Percentiles rank a stretch among this genome's conserved stretches.
Conservation (phyloP, 306 rosid genomes). For the Gleditsia sinensis region DNA sequence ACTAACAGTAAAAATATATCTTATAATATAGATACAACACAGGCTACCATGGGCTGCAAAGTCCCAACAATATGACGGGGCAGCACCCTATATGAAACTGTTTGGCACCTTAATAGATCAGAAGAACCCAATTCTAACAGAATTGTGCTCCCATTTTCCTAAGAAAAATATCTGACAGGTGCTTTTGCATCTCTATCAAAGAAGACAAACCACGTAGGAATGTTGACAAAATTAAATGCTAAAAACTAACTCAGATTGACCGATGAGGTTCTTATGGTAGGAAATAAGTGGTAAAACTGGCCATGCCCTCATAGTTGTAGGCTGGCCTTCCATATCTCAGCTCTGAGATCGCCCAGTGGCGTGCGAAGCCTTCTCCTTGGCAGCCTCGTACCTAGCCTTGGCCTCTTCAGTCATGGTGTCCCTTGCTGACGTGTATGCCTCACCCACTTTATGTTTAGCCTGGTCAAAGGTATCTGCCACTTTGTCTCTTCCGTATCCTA, state of each 20-base stretch:
- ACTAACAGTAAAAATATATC: background rate
- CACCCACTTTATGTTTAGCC: slow-evolving; percentile 32
- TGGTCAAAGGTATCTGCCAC: slow-evolving; percentile 25
- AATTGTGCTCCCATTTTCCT: too few relatives aligned
- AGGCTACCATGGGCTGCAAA: background rate
- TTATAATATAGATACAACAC: background rate
- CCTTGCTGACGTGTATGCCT: slow-evolving; percentile 28
- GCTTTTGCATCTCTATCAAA: slow-evolving; percentile 12
- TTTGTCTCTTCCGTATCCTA: slow-evolving; percentile 24
- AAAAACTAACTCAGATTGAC: slow-evolving; percentile 3
- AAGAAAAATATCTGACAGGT: background rate
- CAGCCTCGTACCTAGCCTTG: slow-evolving; percentile 40
- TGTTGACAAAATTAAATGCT: background rate
- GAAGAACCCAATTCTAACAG: background rate
- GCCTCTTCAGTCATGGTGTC: slow-evolving; percentile 20
- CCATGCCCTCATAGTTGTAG: slow-evolving; percentile 29
- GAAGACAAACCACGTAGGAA: background rate
- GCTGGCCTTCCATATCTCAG: slow-evolving; percentile 21
- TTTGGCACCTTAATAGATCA: background rate
- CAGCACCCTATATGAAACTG: background rate
- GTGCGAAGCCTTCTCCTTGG: slow-evolving; percentile 59
- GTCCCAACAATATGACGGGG: background rate
- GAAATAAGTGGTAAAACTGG: background rate
- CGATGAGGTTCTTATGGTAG: slow-evolving; percentile 22
- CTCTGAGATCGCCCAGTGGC: slow-evolving; percentile 58